Base-by-base conservation (phyloP, 202 grass and related monocot species). In the Brachypodium distachyon region DNA sequence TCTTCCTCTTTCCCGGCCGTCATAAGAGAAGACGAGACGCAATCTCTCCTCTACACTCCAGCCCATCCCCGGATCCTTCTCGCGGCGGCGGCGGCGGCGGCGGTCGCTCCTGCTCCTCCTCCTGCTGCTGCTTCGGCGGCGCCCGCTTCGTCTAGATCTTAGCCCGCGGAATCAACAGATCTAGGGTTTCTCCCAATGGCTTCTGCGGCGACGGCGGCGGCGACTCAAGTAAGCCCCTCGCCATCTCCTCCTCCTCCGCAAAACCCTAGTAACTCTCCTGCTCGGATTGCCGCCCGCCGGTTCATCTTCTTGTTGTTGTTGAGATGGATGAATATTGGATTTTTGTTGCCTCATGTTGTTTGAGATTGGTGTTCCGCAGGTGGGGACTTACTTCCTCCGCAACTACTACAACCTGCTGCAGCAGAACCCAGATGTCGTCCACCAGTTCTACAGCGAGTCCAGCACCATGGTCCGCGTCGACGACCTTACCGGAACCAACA, bases 341-440 rank as follows among this genome's bases (percentile, higher is more conserved):
- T 36, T 36, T 36, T n/a, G 33, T 36, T 36, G 33, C 33, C 65
- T 48, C 26, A 48, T n/a, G 16, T 32, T n/a, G 16, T 10, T 32
- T n/a, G 16, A 18, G 23, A n/a, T 49, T 70, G 31, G 31, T n/a
- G 50, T 43, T 46, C 16, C 19, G 74, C 70, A 96, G 96, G 96
- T 99, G 48, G 92, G 96, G 1, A 90, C 85, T 3, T 99, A 90
- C 85, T 99, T 93, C 81, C 71, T 99, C n/a, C 79, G 90, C 14
- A 93, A 99, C 74, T 99, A 99, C 83, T 99, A 93, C 52, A 88
- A 92, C 42, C 82, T 92, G 60, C 85, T 99, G 9, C 91, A 96
- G 71, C 87, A 93, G 85, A 84, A 83, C 36, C 96, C 96, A 1
- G 89, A 92, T 76, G 82, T 92, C 4, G 89, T 93, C 66, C 86